Conservation (phyloP, 169 alveolate species). For the Plasmodium vivax region DNA sequence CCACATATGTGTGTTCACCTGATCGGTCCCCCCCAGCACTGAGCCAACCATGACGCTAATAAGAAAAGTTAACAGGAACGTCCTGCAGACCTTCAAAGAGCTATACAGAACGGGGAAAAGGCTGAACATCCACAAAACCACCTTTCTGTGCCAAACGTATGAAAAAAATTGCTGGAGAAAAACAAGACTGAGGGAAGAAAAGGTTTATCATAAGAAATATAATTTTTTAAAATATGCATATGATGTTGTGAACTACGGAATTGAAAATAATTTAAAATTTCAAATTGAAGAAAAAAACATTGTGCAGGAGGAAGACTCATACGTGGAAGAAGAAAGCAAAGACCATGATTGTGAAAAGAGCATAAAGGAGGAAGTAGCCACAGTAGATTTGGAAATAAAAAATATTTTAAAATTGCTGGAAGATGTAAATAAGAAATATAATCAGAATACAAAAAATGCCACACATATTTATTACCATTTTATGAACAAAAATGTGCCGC, state of each 20-base stretch:
- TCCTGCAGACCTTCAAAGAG: constrained; percentile 68
- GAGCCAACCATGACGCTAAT: constrained; percentile 27
- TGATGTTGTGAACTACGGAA: constrained; percentile 70
- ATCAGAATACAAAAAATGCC: constrained; percentile 47
- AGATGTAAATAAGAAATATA: constrained; percentile 37
- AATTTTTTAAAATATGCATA: constrained; percentile 70
- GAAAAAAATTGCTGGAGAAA: constrained; percentile 76
- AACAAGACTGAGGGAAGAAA: constrained; percentile 73
- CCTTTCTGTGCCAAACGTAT: constrained; percentile 70
- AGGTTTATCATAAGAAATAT: constrained; percentile 67
- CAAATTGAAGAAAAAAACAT: constrained; percentile 58
- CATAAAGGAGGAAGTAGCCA: constrained; percentile 32
- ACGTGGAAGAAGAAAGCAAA: constrained; percentile 25
- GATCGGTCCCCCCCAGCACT: background rate
- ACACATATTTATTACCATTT: constrained; percentile 41
- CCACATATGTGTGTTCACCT: background rate
- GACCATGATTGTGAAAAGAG: constrained; percentile 21
- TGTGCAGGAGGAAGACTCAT: constrained; percentile 65
- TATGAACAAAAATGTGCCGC: constrained; percentile 49
- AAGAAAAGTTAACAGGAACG: constrained; percentile 60
- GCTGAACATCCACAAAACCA: constrained; percentile 59
- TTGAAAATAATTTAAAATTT: constrained; percentile 65
- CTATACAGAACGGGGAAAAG: constrained; percentile 55
- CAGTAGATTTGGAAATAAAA: constrained; percentile 24
- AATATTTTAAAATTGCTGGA: constrained; percentile 42